Conservation (phyloP, 2,329 filamentous ascomycete genomes). For the Tolypocladium paradoxum region DNA sequence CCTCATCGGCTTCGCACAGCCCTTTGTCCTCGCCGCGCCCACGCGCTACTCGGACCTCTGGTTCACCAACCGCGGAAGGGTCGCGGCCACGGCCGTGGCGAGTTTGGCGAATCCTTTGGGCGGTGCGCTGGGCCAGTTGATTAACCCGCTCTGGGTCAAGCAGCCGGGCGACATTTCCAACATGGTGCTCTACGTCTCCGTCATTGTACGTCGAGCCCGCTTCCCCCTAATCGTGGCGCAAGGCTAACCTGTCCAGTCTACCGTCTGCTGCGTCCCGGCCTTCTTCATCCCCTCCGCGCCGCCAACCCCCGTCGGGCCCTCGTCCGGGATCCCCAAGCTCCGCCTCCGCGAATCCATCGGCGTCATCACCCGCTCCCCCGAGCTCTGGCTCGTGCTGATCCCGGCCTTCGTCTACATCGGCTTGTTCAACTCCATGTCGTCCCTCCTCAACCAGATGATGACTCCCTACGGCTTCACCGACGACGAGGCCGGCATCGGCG, state of each 20-base stretch:
- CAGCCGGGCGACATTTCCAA: slow-evolving; percentile 55
- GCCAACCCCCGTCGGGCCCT: slow-evolving; percentile 65
- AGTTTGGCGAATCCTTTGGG: slow-evolving; percentile 85
- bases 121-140: slow-evolving; percentile 76
- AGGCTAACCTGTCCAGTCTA: slow-evolving; percentile 17
- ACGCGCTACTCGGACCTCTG: slow-evolving; percentile 88
- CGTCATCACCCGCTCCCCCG: slow-evolving; percentile 44
- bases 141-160: slow-evolving; percentile 67
- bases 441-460: slow-evolving; percentile 83
- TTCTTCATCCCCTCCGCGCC: slow-evolving; percentile 71
- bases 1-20: slow-evolving; percentile 78
- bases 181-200: slow-evolving; percentile 75
- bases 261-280: slow-evolving; percentile 53
- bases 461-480: slow-evolving; percentile 76
- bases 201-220: slow-evolving; percentile 54
- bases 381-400: slow-evolving; percentile 71
- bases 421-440: slow-evolving; percentile 87
- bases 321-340: slow-evolving; percentile 48
- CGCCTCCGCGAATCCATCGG: slow-evolving; percentile 38
- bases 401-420: slow-evolving; percentile 81
- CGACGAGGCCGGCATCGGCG: slow-evolving; percentile 78
- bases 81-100: slow-evolving; percentile 76
- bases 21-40: slow-evolving; percentile 82
- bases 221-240: too few relatives aligned
- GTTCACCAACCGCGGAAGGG: slow-evolving; percentile 78